Percentiles rank a stretch among this genome's conserved stretches.
Conservation (phyloP, 2,329 filamentous ascomycete species). For the Tolypocladium album region DNA sequence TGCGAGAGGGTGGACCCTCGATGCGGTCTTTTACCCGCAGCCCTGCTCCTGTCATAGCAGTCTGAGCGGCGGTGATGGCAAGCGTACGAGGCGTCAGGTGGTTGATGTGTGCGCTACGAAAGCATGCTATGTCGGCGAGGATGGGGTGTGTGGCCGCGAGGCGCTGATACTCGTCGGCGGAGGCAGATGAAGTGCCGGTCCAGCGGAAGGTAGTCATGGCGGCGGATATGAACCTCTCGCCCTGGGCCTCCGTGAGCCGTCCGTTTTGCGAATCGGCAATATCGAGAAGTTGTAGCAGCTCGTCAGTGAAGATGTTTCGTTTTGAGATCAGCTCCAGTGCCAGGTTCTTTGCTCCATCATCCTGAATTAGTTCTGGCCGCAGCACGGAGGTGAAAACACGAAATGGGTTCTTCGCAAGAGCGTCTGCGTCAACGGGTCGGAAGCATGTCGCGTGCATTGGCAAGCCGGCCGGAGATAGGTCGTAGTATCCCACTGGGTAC, state of each 20-base stretch:
- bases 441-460: not conserved
- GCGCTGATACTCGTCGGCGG: not conserved
- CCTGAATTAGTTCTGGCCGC: not conserved
- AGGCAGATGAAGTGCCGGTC: not conserved
- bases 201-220: not conserved
- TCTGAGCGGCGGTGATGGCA: not conserved
- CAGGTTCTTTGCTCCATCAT: not conserved
- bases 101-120: not conserved
- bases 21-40: not conserved
- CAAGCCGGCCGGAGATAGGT: not conserved
- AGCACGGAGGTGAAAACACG: not conserved
- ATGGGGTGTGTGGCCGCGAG: not conserved
- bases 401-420: not conserved
- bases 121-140: not conserved
- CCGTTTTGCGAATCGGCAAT: not conserved
- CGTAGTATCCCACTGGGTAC: not conserved
- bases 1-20: not conserved
- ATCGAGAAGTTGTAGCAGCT: not conserved
- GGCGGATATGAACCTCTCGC: not conserved
- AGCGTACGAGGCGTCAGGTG: not conserved
- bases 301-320: not conserved
- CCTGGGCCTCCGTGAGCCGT: not conserved
- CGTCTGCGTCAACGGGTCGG: not conserved
- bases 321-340: not conserved
- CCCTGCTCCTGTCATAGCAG: not conserved